Base-by-base conservation (phyloP, 2,329 filamentous ascomycete genomes). In the Aspergillus niger region DNA sequence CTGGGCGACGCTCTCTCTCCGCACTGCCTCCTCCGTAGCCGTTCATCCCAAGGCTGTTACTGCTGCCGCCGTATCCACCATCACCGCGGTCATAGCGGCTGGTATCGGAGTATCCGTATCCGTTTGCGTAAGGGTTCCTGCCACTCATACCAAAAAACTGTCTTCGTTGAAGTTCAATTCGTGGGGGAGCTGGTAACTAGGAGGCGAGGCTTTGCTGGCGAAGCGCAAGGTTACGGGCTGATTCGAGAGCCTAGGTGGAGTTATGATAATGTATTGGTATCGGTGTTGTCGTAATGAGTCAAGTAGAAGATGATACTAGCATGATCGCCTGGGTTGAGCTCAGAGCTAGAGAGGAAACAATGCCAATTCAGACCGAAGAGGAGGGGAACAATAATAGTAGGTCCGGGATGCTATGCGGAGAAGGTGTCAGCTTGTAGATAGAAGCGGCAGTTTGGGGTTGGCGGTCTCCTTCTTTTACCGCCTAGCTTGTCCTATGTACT, bases 41-140 rank as follows among this genome's bases (percentile, higher is more conserved):
- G 58, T 75, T 76, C 59, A 70, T 69, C 15, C 69, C 72, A 53
- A 73, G 63, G 55, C 65, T 72, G 55, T 62, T 71, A 57, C 65
- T 67, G 47, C 63, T 68, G 60, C 67, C 67, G 56, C 69, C 68
- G 59, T 76, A 75, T 63, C 63, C 65, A 32, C 71, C 72, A 58
- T 78, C 72, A 20, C 70, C 64, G 44, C 66, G 67, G 47, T 77
- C 76, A 64, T 74, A 73, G 55, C 74, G 72, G 65, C 68, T 69
- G 60, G 69, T 51, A 58, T 74, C 71, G 69, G 73, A 67, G 64
- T 75, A 72, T 55, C 73, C 75, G 67, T 76, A 72, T 64, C 76
- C 75, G 67, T 76, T 76, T 55, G 71, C 67, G 65, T 75, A 75
- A 39, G 70, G 70, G 59, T 59, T 70, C 71, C 72, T 68, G 58